Evolutionary conservation across 2,329 filamentous ascomycete species (phyloP), one percentile per base, ranked within the genome.

Genomic region (Dothidotthia symphoricarpi): DNA sequence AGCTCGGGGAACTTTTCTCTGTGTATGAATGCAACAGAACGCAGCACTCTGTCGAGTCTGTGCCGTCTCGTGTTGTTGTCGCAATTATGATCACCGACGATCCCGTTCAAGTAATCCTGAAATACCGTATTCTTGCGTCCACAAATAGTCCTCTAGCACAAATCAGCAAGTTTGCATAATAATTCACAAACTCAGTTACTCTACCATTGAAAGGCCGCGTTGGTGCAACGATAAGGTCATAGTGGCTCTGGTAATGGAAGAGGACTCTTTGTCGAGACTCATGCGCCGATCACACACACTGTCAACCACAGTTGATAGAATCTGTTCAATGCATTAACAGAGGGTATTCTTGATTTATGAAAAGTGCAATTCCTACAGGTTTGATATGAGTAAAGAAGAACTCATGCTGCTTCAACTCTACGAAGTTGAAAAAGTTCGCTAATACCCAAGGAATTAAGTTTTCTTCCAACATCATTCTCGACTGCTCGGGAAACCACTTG

Each of bases 1-100:
- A 60, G 28, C 4, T 53, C 55, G 1, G 39, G 31, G n/a, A 60
- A 57, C 7, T 36, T 47, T 1, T 42, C 31, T 13, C 26, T 42
- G n/a, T 55, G 29, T 2, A 6, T 25, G 16, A 56, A 47, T 1
- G 40, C 49, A 11, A 52, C 6, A 5, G 24, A 22, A 10, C 53
- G 55, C 6, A 56, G 19, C 0, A 35, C 1, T 3, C 30, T 37
- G 28, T 60, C 53, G 1, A 55, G 13, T 2, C 19, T 6, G 16
- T 30, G 36, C 13, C 46, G 46, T 30, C 27, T 32, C 17, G 19
- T 29, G 2, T 12, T 26, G 12, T 34, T 29, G n/a, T n/a, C n/a
- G n/a, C n/a, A n/a, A n/a, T n/a, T n/a, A n/a, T n/a, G n/a, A n/a
- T n/a, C n/a, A n/a, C n/a, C n/a, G n/a, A n/a, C n/a, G n/a, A n/a